These are phyloP conservation scores for Gossypium herbaceum DNA, from an alignment of 345 rosid genomes.

Conservation along the genomic window DNA sequence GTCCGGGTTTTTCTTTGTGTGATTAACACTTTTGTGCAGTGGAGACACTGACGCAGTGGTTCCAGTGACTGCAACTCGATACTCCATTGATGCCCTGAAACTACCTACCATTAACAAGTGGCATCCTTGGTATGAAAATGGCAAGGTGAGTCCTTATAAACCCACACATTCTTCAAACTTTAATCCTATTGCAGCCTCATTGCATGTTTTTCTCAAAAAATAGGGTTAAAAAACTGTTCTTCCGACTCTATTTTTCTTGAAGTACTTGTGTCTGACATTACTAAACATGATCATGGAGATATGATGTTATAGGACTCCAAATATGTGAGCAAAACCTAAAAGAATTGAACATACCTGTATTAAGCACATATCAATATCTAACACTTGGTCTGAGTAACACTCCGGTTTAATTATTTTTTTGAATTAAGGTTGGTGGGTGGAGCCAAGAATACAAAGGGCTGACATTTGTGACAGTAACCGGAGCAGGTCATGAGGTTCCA, in stretches of 20 bases:
- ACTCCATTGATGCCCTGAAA: conserved; percentile 77
- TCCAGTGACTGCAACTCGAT: conserved; percentile 85
- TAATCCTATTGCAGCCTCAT: background rate
- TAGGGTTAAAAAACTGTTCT: background rate
- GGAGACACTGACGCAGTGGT: conserved; percentile 88
- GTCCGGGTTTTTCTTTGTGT: background rate
- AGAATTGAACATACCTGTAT: too few relatives aligned
- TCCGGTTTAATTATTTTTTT: background rate
- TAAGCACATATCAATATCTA: too few relatives aligned
- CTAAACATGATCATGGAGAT: too few relatives aligned
- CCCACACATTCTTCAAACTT: background rate
- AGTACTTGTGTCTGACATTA: too few relatives aligned
- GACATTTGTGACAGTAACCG: conserved; percentile 70
- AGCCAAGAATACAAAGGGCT: conserved; percentile 88
- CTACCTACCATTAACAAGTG: conserved; percentile 64
- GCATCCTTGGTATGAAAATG: conserved; percentile 78
- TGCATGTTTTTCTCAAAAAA: background rate
- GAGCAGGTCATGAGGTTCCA: conserved; percentile 97
- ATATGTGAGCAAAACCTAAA: too few relatives aligned
- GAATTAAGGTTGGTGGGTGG: conserved; percentile 85
- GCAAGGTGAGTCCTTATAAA: conserved; percentile 35
- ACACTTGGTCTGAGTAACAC: too few relatives aligned
- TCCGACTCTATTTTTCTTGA: too few relatives aligned
- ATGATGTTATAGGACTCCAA: too few relatives aligned
- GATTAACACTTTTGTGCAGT: conserved; percentile 41